Evolutionary conservation across 306 rosid species (phyloP).

Genomic region (Begonia loranthoides): DNA sequence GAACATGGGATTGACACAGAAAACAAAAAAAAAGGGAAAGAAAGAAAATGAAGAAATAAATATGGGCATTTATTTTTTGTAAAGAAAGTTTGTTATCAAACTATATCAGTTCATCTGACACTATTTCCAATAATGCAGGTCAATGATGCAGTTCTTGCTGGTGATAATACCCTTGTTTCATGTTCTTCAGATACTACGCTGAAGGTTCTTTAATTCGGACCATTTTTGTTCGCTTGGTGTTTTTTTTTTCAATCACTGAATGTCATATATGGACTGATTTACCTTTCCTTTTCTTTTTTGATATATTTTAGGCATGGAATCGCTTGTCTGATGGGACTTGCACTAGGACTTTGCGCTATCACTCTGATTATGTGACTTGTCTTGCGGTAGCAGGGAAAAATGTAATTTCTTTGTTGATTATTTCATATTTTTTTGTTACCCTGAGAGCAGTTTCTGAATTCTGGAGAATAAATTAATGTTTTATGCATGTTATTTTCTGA

Average conservation of each 20-base stretch:
- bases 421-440: slow-evolving; percentile 14
- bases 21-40: no score
- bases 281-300: background rate
- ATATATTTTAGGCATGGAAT: slow-evolving; percentile 58
- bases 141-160: slow-evolving; percentile 86
- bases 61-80: no score
- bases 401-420: slow-evolving; percentile 56
- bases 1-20: no score
- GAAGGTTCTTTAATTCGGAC: slow-evolving; percentile 45
- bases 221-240: slow-evolving; percentile 6
- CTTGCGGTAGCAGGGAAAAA: slow-evolving; percentile 83
- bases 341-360: slow-evolving; percentile 78
- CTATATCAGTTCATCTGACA: background rate
- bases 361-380: slow-evolving; percentile 90
- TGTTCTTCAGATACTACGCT: slow-evolving; percentile 96
- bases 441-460: slow-evolving; percentile 12
- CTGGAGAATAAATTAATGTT: slow-evolving; percentile 23
- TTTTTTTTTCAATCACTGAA: background rate
- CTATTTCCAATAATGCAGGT: slow-evolving; percentile 39
- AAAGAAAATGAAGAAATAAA: no score
- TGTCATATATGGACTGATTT: slow-evolving; percentile 4
- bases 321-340: slow-evolving; percentile 64
- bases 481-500: slow-evolving; percentile 47
- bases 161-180: slow-evolving; percentile 78
- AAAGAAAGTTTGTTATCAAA: no score